Evolutionary conservation across 208 protist genomes (phyloP), one percentile per base, ranked within the genome.

Genomic region (Leishmania arabica): DNA sequence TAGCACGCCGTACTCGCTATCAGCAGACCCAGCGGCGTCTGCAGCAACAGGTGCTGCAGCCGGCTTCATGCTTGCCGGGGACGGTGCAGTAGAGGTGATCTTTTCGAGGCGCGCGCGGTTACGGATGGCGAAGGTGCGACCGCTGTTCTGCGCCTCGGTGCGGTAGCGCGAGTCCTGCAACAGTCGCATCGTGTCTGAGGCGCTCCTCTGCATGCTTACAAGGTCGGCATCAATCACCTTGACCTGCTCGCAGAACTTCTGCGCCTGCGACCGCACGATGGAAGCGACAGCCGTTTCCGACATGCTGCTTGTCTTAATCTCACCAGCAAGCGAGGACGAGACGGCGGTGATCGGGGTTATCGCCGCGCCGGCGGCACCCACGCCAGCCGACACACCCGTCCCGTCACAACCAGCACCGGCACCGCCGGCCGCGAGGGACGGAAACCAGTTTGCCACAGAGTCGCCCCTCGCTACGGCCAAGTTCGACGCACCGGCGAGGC

Each of bases 241-340:
- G 17, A 98, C 74, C 83, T 93, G 90, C 7, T 95, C 89, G 80
- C 91, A 95, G 84, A 97, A 93, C 88, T 91, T 89, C 75, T 85
- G 83, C 56, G 91, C 81, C 80, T 98, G 95, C 70, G 91, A 75
- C 21, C 84, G 83, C 54, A 97, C 80, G 49, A 96, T 85, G 53
- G 86, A 88, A 5, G 89, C 91, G 27, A 92, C 95, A n/a, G 88
- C 89, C 31, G 84, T 70, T 75, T 96, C 92, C 15, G 93, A 88
- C 56, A 94, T 84, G 2, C 92, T 85, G 80, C 91, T 95, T 42
- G 85, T 91, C 40, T 89, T 90, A 56, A 64, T 88, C 75, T 97
- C 93, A 11, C 91, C 95, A 21, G 83, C 73, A 60, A 96, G 86
- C 6, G 93, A 97, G 58, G 95, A 98, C 49, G 92, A 95, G 68